Base-by-base conservation (phyloP, 306 rosid species). In the Lagenaria siceraria region DNA sequence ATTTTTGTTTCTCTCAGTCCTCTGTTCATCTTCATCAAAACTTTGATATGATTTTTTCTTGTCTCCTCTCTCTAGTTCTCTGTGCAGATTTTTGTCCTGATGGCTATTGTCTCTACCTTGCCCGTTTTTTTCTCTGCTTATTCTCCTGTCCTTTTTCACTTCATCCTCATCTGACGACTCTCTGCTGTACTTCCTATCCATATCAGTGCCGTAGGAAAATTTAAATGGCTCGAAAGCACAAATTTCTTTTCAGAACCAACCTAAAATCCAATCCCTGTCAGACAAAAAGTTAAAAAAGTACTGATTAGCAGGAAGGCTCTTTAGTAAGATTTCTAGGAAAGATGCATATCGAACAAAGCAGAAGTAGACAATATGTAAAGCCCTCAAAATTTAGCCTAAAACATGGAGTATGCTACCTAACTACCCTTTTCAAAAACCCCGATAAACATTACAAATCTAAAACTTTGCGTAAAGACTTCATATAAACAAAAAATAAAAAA, bases 91-190 rank as follows among this genome's bases (percentile, higher is more conserved):
- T 43, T 38, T 82, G 74, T 69, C 69, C 6, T 62, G 29, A 69
- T 14, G 78, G 14, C 68, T 51, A 27, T 77, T 62, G 22, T 78
- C 81, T 6, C 85, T 49, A 48, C 68, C 86, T 25, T 66, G 82
- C 64, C 42, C 65, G 22, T 24, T 75, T 51, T 69, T 49, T 8
- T 82, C 85, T 78, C 63, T 76, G 56, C 72, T 78, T 24, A 73
- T 42, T 72, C 70, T 55, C 84, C 83, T 89, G 21, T 63, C 81
- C 22, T 43, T 77, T 74, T 77, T 82, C 56, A 54, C 33, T 27
- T 77, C 79, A 52, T 83, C 88, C 25, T 87, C 90, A 48, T 87
- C 81, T 0, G 90, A 87, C 25, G 87, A 87, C 36, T 87, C 88
- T 12, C 88, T 76, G 35, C 79, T 68, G 63, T 83, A 49, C 35